These are phyloP conservation scores for Gastrolobium bilobum DNA, from an alignment of 306 rosid genomes.

Conservation along the genomic window DNA sequence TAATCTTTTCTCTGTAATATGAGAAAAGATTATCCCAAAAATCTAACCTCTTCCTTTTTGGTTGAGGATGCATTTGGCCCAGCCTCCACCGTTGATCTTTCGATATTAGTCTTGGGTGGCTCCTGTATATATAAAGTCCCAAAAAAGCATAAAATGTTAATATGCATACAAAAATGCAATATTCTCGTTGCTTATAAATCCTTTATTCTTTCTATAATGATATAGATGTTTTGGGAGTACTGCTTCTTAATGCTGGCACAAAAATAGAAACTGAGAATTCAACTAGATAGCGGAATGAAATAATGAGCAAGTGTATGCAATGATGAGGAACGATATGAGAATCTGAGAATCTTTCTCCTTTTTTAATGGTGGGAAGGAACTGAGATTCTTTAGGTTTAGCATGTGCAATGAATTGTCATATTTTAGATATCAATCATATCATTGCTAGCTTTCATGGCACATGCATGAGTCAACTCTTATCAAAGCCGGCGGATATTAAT, in stretches of 20 bases:
- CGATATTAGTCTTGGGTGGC: slow-evolving; percentile 33
- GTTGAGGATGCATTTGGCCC: slow-evolving; percentile 49
- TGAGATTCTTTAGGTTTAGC: slow-evolving; percentile 40
- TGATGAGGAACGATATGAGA: neutral
- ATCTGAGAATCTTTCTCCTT: neutral
- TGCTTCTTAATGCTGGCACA: neutral
- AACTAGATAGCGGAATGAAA: neutral
- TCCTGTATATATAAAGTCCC: slow-evolving; percentile 47
- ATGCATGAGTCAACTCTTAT: slow-evolving; percentile 51
- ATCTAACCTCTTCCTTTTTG: slow-evolving; percentile 61
- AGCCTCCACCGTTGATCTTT: slow-evolving; percentile 48
- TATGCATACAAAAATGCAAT: neutral
- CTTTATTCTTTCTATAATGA: neutral
- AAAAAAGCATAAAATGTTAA: neutral
- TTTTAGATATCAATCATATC: slow-evolving; percentile 19
- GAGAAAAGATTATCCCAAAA: no score
- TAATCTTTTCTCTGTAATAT: no score
- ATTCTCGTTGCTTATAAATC: neutral
- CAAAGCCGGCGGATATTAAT: neutral
- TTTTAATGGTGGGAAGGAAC: neutral
- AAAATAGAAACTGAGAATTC: neutral
- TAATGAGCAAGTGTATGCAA: slow-evolving; percentile 1
- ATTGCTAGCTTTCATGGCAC: slow-evolving; percentile 40
- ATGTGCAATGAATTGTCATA: slow-evolving; percentile 38
- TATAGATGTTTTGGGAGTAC: neutral